Percentiles rank a stretch among this genome's conserved stretches.
Conservation (phyloP, 176 grass and related monocot species). For the Rhynchospora breviuscula region DNA sequence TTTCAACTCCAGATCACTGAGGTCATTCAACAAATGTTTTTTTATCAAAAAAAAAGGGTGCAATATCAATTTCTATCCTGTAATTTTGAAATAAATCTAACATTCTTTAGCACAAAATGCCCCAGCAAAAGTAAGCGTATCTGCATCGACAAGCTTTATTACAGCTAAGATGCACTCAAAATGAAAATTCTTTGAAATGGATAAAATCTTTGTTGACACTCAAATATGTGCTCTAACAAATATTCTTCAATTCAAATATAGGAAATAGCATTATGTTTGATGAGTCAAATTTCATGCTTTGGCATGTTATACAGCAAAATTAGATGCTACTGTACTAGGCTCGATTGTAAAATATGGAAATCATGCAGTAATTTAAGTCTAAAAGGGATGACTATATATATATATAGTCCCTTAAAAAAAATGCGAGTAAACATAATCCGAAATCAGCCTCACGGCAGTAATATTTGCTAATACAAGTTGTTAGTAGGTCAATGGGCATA, state of each 20-base stretch:
- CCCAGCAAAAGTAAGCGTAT: neutral
- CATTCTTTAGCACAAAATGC: neutral
- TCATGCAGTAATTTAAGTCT: neutral
- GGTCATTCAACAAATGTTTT: constrained; percentile 3
- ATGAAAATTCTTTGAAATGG: neutral
- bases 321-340: neutral
- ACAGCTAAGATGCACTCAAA: neutral
- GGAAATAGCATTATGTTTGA: neutral
- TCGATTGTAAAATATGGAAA: neutral
- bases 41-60: neutral
- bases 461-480: neutral
- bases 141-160: neutral
- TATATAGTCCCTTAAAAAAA: neutral
- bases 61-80: neutral
- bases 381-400: neutral
- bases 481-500: neutral
- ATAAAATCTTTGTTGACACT: neutral
- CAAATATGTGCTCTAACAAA: neutral
- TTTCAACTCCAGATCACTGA: constrained; percentile 92
- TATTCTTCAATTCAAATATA: neutral
- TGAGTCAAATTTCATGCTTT: neutral
- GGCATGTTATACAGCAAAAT: constrained; percentile 1
- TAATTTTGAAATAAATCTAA: constrained; percentile 5
- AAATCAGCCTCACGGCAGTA: neutral
- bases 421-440: neutral